Conservation (phyloP, 2,329 filamentous ascomycete genomes). For the Akanthomyces muscarius region DNA sequence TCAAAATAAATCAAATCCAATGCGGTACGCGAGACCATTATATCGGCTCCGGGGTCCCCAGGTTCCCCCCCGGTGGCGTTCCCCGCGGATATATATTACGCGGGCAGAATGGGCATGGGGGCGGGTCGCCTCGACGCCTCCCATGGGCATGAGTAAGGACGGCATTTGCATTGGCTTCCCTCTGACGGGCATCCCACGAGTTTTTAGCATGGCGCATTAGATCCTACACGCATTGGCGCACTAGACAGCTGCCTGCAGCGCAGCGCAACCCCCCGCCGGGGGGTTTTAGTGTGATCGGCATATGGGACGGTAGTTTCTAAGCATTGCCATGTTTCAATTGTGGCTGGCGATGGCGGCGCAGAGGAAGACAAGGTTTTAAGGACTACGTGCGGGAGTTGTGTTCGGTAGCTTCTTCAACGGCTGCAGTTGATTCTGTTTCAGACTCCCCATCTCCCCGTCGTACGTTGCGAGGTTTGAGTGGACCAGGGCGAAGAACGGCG, state of each 20-base stretch:
- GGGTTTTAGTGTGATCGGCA: slow-evolving; percentile 5
- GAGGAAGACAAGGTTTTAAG: too few species aligned
- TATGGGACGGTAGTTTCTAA: not conserved
- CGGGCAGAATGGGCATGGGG: not conserved
- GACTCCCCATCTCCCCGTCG: not conserved
- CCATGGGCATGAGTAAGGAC: not conserved
- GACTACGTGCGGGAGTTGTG: too few species aligned
- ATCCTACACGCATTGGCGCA: not conserved
- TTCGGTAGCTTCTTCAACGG: not conserved
- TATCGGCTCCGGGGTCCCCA: not conserved
- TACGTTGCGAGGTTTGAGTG: not conserved
- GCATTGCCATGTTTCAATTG: not conserved
- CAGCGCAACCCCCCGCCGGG: not conserved
- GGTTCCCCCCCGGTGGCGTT: not conserved
- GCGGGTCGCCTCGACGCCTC: not conserved
- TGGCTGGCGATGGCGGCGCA: not conserved
- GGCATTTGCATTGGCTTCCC: not conserved
- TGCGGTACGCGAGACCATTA: not conserved
- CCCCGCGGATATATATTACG: too few species aligned
- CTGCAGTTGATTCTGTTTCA: not conserved
- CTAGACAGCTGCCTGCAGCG: not conserved
- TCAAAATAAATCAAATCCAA: too few species aligned
- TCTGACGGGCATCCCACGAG: slow-evolving; percentile 1
- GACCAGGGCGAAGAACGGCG: not conserved
- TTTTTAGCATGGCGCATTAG: not conserved